Conservation (phyloP, 805 yeast species). For the Metschnikowia bowlesiae region DNA sequence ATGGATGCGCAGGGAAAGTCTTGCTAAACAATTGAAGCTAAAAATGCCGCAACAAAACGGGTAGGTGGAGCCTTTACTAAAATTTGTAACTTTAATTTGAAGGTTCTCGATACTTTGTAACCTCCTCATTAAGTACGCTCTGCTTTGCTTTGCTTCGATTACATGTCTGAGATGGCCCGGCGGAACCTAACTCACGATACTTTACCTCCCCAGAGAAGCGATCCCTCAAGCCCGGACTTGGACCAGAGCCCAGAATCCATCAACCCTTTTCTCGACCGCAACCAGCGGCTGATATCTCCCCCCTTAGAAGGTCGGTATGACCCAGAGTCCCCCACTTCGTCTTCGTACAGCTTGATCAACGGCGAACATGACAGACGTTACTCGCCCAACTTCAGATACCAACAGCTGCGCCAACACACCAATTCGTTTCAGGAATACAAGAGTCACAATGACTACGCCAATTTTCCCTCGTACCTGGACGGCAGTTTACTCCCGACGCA, state of each 20-base stretch:
- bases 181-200: background rate
- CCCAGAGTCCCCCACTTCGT: background rate
- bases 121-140: background rate
- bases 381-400: background rate
- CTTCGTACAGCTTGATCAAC: background rate
- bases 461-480: background rate
- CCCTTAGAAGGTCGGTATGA: background rate
- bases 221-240: background rate
- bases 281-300: background rate
- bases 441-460: background rate
- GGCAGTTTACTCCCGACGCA: background rate
- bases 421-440: background rate
- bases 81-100: background rate
- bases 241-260: background rate
- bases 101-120: background rate
- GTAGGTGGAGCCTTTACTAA: background rate
- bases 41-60: background rate
- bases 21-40: background rate
- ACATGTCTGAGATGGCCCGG: background rate
- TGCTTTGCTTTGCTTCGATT: no score
- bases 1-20: background rate
- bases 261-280: background rate
- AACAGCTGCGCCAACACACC: background rate
- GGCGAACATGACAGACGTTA: background rate
- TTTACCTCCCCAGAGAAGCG: background rate